A percentile compares a stretch with the other conserved stretches of the same genome.
These are phyloP conservation scores for Spatholobus suberectus DNA, from an alignment of 306 rosid species.

Conservation along the genomic window DNA sequence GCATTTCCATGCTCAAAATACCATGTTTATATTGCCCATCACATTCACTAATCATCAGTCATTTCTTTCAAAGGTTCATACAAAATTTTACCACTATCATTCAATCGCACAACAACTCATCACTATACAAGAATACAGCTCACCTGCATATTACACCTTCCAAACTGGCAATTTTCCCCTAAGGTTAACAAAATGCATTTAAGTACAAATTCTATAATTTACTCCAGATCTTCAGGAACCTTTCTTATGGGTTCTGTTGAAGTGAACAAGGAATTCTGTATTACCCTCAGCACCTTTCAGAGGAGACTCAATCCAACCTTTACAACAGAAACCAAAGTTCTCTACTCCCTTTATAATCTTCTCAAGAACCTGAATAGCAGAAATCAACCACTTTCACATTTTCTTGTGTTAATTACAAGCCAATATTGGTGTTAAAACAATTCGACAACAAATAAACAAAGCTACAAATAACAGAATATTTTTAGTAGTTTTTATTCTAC, in stretches of 20 bases:
- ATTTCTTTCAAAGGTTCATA: conserved; percentile 29
- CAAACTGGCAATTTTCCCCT: not conserved
- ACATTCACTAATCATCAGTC: not conserved
- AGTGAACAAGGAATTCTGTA: conserved; percentile 86
- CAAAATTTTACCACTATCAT: conserved; percentile 30
- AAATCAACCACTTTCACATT: conserved; percentile 13
- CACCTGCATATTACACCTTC: conserved; percentile 9
- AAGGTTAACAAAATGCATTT: conserved; percentile 12
- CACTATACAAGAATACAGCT: conserved; percentile 21
- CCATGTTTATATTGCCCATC: not conserved
- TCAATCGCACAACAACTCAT: conserved; percentile 10
- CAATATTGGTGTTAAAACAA: not conserved
- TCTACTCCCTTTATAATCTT: conserved; percentile 84
- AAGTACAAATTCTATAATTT: not conserved
- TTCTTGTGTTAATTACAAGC: conserved; percentile 15
- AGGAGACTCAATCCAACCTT: conserved; percentile 93
- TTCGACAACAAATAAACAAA: not conserved
- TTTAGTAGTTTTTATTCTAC: not conserved
- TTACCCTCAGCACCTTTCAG: conserved; percentile 96
- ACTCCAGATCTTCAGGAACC: not conserved
- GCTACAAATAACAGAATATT: not conserved
- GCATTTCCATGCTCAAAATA: not conserved
- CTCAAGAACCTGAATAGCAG: conserved; percentile 71
- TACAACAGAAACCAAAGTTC: conserved; percentile 74
- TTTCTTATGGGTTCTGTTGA: conserved; percentile 45